Base-by-base conservation (phyloP, 202 grass and related monocot genomes). In the Carex sylvatica region DNA sequence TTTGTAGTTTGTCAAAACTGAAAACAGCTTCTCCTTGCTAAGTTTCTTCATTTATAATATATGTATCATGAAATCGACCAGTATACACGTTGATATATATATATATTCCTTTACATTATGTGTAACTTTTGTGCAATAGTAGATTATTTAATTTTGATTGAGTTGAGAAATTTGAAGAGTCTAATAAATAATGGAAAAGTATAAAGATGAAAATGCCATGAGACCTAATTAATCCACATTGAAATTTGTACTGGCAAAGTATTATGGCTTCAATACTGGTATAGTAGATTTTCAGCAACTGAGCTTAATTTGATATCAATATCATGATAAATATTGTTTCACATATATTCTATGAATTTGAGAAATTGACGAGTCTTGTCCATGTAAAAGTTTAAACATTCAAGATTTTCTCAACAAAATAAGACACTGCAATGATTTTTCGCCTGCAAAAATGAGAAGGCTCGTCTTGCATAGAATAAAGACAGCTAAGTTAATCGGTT, bases 171-270 rank as follows among this genome's bases (percentile, higher is more conserved):
- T 40, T 38, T 40, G 38, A 8, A 40, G 8, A 40, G 61, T 61
- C 11, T 78, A 14, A 80, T 67, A 31, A 82, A 40, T 9, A 13
- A 56, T 63, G 23, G 81, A 77, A 80, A 87, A 47, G 80, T 61
- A 79, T 51, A 63, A 49, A 62, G 12, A 54, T 65, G 1, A 68
- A 31, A 78, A 55, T 33, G 24, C 4, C 49, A 33, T 6, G 22
- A 31, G 3, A 33, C 30, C 16, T 38, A 38, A 38, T 38, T 36
- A 19, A 46, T 46, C 42, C 44, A 10, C 44, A 47, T 47, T 11
- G 44, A 47, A 47, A 47, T 47, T 47, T 47, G 44, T 47, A 47
- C 44, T 47, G 44, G 44, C 44, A 11, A 47, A 47, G 8, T 47
- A 47, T 47, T 47, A 47, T 47, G 44, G 10, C 44, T 47, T 9